A percentile compares a stretch with the other conserved stretches of the same genome.
Evolutionary conservation across 2,329 filamentous ascomycete species (phyloP).

Genomic region (Colletotrichum horii): DNA sequence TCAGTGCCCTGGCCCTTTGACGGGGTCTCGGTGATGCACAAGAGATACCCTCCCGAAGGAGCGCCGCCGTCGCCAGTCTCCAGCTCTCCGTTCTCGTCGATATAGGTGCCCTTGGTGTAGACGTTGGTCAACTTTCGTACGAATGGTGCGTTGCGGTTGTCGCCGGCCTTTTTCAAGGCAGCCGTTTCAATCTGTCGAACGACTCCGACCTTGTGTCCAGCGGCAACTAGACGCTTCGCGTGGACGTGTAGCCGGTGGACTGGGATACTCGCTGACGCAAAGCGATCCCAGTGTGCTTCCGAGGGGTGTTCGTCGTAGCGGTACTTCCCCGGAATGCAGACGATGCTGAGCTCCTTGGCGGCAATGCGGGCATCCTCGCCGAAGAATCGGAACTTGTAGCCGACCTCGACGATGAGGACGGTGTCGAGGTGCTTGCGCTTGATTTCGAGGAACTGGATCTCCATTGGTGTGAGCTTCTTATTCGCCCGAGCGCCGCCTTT

Average conservation of each 20-base stretch:
- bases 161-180: constrained; percentile 91
- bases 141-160: constrained; percentile 93
- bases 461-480: constrained; percentile 94
- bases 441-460: constrained; percentile 91
- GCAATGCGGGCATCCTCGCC: constrained; percentile 92
- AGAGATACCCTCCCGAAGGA: constrained; percentile 80
- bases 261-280: constrained; percentile 95
- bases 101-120: constrained; percentile 97
- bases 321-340: constrained; percentile 95
- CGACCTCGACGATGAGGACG: constrained; percentile 89
- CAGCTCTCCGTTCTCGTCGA: constrained; percentile 88
- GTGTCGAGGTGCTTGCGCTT: constrained; percentile 92
- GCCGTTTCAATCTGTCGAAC: constrained; percentile 95
- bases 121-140: constrained; percentile 92
- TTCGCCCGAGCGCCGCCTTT: constrained; percentile 57
- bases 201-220: constrained; percentile 94
- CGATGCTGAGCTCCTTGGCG: constrained; percentile 89
- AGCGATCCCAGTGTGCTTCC: constrained; percentile 89
- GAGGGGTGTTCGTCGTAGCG: constrained; percentile 93
- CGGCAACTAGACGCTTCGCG: constrained; percentile 88
- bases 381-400: constrained; percentile 98
- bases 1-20: constrained; percentile 83
- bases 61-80: constrained; percentile 58
- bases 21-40: constrained; percentile 88
- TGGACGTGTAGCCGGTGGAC: constrained; percentile 91